Evolutionary conservation across 768 basidiomycete species (phyloP).

Genomic region (Flagelloscypha sp.): DNA sequence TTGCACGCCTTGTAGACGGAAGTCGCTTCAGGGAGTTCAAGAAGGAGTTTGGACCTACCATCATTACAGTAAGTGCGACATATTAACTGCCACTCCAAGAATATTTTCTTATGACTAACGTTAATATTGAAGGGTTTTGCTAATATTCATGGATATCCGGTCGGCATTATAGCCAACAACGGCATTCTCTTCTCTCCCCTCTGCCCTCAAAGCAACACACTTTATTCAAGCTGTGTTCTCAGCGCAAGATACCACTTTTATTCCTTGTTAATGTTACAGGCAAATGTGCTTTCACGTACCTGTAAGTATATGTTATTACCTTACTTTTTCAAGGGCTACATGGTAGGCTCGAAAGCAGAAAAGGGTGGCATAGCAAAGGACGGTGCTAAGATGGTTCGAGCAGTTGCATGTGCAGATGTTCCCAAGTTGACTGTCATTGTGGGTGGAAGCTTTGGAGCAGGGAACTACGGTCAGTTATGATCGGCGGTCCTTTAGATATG

Average conservation of each 20-base stretch:
- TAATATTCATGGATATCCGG: constrained; percentile 79
- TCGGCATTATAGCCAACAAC: constrained; percentile 91
- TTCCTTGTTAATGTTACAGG: constrained; percentile 97
- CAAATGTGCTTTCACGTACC: constrained; percentile 12
- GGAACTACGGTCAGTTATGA: constrained; percentile 71
- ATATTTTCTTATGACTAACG: not conserved
- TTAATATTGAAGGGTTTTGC: constrained; percentile 61
- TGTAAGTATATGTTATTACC: constrained; percentile 7
- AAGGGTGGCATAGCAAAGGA: constrained; percentile 92
- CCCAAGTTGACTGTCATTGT: constrained; percentile 91
- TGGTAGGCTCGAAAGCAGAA: constrained; percentile 96
- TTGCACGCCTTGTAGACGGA: constrained; percentile 86
- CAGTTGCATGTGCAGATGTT: constrained; percentile 88
- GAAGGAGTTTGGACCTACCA: constrained; percentile 86
- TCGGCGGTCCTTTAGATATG: constrained; percentile 5
- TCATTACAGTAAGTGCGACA: constrained; percentile 61
- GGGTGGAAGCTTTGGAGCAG: constrained; percentile 91
- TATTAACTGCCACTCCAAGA: constrained; percentile 1
- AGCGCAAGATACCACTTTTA: constrained; percentile 79
- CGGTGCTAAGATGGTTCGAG: constrained; percentile 95
- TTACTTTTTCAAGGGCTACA: constrained; percentile 53
- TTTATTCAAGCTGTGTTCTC: constrained; percentile 93
- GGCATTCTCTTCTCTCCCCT: constrained; percentile 92
- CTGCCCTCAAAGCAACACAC: constrained; percentile 89
- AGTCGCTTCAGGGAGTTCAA: constrained; percentile 93